Base-by-base conservation (phyloP, 345 rosid species). In the Heritiera fomes region DNA sequence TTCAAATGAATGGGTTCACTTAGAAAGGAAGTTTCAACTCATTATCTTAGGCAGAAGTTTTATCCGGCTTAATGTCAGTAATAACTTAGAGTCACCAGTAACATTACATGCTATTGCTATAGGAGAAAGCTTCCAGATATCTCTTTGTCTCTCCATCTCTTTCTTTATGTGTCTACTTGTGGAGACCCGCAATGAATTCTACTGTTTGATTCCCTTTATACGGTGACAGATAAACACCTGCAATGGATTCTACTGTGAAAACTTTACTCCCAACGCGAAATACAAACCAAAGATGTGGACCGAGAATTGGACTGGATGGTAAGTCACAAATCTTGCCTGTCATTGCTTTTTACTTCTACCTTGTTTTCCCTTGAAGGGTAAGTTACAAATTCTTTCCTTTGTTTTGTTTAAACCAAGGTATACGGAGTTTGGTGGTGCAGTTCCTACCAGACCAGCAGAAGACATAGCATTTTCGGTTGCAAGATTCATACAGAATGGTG, bases 291-390 rank as follows among this genome's bases (percentile, higher is more conserved):
- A 91, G 85, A 89, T 92, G 93, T 92, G 94, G 94, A 92, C 97
- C 1, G 97, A 92, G 82, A 88, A 88, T 75, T 92, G 97, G 97
- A 91, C 94, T 52, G 94, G 94, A 67, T 92, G 97, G 97, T 92
- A 86, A 82, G 82, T 75, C 61, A 45, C 10, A 68, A 17, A 34
- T 68, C 40, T 75, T 52, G 58, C 43, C 12, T 60, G 23, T 41
- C n/a, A 18, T 41, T 41, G 52, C 18, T 6, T 55, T n/a, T 56
- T 18, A n/a, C 34, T 28, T 59, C 9, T 18, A 69, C 13, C 10
- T 8, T 28, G 23, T 15, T 61, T 32, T 75, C 9, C 6, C 3
- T 12, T 4, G 5, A 14, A 59, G 41, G 14, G 3, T 76, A 56
- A 56, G 23, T 58, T 43, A 12, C 6, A 10, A 53, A 53, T 64